These are phyloP conservation scores for Oxyria digyna DNA, from an alignment of 148 eudicot genomes.

Conservation along the genomic window DNA sequence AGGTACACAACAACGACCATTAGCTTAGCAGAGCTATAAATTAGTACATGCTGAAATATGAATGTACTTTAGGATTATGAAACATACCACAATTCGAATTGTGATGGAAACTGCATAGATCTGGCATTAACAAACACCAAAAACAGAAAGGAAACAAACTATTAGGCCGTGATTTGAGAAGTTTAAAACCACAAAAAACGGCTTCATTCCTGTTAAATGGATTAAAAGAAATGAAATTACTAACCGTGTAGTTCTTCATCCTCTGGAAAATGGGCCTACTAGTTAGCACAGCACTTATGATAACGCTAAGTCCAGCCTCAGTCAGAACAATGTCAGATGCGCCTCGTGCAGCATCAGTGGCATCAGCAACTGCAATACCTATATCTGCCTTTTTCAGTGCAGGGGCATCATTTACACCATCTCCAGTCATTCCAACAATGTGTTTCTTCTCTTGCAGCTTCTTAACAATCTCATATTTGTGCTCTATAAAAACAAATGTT, in stretches of 20 bases:
- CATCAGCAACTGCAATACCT: slow-evolving; percentile 95
- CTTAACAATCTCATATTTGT: slow-evolving; percentile 94
- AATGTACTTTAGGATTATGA: neutral
- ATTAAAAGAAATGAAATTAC: slow-evolving; percentile 13
- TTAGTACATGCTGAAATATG: neutral
- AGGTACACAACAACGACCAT: neutral
- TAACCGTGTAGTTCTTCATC: slow-evolving; percentile 93
- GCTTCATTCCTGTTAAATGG: neutral
- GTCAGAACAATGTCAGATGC: slow-evolving; percentile 96
- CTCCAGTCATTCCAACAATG: slow-evolving; percentile 97
- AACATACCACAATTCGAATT: slow-evolving; percentile 96
- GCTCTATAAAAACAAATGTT: slow-evolving; percentile 34
- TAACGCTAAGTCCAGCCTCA: slow-evolving; percentile 95
- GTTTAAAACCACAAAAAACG: neutral
- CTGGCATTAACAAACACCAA: slow-evolving; percentile 25
- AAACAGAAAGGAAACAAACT: slow-evolving; percentile 5
- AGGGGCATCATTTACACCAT: slow-evolving; percentile 98
- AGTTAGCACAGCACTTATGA: slow-evolving; percentile 91
- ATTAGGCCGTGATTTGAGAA: neutral
- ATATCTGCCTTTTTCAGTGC: slow-evolving; percentile 95
- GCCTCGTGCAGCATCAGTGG: slow-evolving; percentile 93
- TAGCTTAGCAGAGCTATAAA: neutral
- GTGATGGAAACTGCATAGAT: slow-evolving; percentile 98
- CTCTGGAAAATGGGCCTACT: slow-evolving; percentile 98
- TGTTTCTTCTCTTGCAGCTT: slow-evolving; percentile 95